Percentiles rank a stretch among this genome's conserved stretches.
Evolutionary conservation across 2,329 filamentous ascomycete species (phyloP).

Genomic region (Epichloe sp.): DNA sequence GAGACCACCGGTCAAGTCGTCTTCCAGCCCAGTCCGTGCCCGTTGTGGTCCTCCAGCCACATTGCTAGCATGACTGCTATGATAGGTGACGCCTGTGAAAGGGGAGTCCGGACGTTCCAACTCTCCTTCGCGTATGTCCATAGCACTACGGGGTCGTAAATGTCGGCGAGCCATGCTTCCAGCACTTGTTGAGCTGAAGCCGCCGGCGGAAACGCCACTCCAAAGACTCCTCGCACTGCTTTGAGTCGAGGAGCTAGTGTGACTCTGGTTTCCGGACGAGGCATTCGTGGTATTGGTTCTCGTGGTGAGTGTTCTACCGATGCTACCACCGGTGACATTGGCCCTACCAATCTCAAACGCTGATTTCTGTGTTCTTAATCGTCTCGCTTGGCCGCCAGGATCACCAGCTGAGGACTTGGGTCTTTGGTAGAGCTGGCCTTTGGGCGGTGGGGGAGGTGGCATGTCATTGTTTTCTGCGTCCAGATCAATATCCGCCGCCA

Average conservation of each 20-base stretch:
- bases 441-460: constrained; percentile 54
- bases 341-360: constrained; percentile 60
- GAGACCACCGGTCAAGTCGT: constrained; percentile 55
- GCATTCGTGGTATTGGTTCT: constrained; percentile 76
- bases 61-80: constrained; percentile 68
- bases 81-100: constrained; percentile 74
- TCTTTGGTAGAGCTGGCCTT: constrained; percentile 35
- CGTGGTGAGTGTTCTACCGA: constrained; percentile 73
- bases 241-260: constrained; percentile 61
- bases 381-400: constrained; percentile 26
- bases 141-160: constrained; percentile 48
- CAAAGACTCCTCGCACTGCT: constrained; percentile 77
- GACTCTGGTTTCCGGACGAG: constrained; percentile 59
- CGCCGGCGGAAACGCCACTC: constrained; percentile 85
- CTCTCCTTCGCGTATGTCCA: constrained; percentile 46
- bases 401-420: constrained; percentile 47
- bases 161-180: constrained; percentile 79
- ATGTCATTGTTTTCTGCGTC: constrained; percentile 28
- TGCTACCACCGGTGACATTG: constrained; percentile 20
- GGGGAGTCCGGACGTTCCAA: constrained; percentile 46
- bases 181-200: constrained; percentile 87
- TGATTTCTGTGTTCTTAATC: constrained; percentile 54
- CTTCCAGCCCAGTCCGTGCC: constrained; percentile 52
- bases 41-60: constrained; percentile 32
- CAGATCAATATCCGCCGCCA: constrained; percentile 6